Conservation (phyloP, 2,329 filamentous ascomycete species). For the Stachybotrys chlorohalonatus region DNA sequence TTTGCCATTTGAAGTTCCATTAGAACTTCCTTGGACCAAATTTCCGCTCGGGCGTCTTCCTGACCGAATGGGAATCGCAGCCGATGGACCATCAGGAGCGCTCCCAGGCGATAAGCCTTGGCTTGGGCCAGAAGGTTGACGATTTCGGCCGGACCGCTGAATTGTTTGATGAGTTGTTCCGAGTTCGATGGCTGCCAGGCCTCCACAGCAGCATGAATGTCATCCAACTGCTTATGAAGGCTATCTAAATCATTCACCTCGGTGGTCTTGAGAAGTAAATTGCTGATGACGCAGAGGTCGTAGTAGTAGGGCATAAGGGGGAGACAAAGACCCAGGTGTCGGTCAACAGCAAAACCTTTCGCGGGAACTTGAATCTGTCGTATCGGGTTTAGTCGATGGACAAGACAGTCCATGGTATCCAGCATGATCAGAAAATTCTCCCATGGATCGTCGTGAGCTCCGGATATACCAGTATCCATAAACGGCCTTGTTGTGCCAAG, state of each 20-base stretch:
- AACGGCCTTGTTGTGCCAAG: background rate
- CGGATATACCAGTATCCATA: background rate
- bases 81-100: slow-evolving; percentile 1
- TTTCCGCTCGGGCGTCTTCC: background rate
- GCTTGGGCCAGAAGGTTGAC: slow-evolving; percentile 1
- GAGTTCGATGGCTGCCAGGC: background rate
- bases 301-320: slow-evolving; percentile 1
- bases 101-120: slow-evolving; percentile 1
- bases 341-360: background rate
- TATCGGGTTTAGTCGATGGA: background rate
- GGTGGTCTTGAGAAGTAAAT: background rate
- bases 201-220: background rate
- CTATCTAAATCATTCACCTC: background rate
- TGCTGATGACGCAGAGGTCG: slow-evolving; percentile 1
- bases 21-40: background rate
- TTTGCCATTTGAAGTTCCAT: slow-evolving; percentile 1
- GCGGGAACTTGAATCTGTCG: background rate
- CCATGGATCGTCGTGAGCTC: background rate
- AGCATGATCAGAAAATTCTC: background rate
- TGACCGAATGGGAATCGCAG: slow-evolving; percentile 1
- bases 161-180: background rate
- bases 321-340: background rate
- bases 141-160: background rate
- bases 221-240: background rate
- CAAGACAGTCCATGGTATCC: slow-evolving; percentile 1